These are phyloP conservation scores for Hypoxylon sp. DNA, from an alignment of 2,329 filamentous ascomycete genomes.

Conservation along the genomic window DNA sequence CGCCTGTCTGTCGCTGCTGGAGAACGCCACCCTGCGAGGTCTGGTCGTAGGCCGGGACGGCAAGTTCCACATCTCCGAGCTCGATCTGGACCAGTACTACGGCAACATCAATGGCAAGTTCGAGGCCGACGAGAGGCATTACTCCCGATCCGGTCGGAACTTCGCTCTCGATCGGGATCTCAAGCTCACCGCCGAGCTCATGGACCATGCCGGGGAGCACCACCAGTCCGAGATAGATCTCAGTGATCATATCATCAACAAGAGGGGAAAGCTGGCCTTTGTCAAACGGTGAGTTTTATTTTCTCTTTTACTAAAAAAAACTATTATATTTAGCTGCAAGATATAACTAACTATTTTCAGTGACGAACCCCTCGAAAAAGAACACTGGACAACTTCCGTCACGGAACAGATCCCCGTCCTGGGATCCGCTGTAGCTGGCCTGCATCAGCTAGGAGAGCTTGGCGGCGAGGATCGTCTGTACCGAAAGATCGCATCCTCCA, in stretches of 20 bases:
- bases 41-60: slow-evolving; percentile 28
- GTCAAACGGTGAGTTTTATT: slow-evolving; percentile 21
- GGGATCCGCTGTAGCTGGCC: slow-evolving; percentile 18
- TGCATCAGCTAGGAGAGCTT: slow-evolving; percentile 7
- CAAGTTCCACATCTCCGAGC: slow-evolving; percentile 24
- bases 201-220: slow-evolving; percentile 23
- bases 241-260: slow-evolving; percentile 21
- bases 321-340: too few species aligned
- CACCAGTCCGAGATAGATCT: slow-evolving; percentile 27
- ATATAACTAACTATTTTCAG: too few species aligned
- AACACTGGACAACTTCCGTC: slow-evolving; percentile 20
- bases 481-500: slow-evolving; percentile 20
- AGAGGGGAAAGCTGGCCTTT: slow-evolving; percentile 21
- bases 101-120: slow-evolving; percentile 32
- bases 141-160: slow-evolving; percentile 21
- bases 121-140: slow-evolving; percentile 24
- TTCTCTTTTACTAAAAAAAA: slow-evolving; percentile 1
- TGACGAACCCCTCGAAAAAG: slow-evolving; percentile 13
- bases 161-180: slow-evolving; percentile 23
- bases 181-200: slow-evolving; percentile 24
- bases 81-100: slow-evolving; percentile 29
- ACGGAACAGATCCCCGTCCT: slow-evolving; percentile 26
- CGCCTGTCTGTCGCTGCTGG: slow-evolving; percentile 23
- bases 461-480: slow-evolving; percentile 12
- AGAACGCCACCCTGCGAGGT: slow-evolving; percentile 15